Conservation (phyloP, 2,329 filamentous ascomycete species). For the Penicillium sp. region DNA sequence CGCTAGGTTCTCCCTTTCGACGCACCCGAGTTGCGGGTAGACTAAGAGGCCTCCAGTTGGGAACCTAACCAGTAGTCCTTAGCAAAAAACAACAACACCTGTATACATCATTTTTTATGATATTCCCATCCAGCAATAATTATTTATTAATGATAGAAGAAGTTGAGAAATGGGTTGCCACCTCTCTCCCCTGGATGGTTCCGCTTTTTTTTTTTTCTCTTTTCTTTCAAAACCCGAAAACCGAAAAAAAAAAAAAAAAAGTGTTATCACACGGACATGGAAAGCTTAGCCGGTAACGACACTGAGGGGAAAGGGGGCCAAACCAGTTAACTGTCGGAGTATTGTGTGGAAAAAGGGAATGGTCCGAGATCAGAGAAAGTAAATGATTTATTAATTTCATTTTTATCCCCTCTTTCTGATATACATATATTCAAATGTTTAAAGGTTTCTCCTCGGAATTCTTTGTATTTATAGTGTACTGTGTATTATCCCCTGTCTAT, state of each 20-base stretch:
- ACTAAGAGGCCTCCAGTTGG: conserved; percentile 28
- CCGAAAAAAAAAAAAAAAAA: neutral
- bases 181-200: conserved; percentile 12
- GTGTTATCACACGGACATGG: conserved; percentile 19
- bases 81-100: conserved; percentile 19
- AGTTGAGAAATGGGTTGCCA: conserved; percentile 22
- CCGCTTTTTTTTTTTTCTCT: conserved; percentile 10
- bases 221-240: neutral
- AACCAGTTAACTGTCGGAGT: conserved; percentile 21
- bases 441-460: neutral
- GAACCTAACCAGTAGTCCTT: conserved; percentile 22
- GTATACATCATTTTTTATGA: conserved; percentile 1
- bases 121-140: neutral
- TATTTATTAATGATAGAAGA: conserved; percentile 7
- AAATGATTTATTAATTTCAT: conserved; percentile 2
- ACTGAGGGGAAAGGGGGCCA: conserved; percentile 27
- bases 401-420: neutral
- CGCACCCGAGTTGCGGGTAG: conserved; percentile 37
- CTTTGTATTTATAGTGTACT: neutral
- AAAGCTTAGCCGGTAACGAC: conserved; percentile 22
- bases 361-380: conserved; percentile 17
- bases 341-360: conserved; percentile 23
- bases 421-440: neutral
- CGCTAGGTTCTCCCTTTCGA: conserved; percentile 37
- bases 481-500: neutral